Evolutionary conservation across 371 early-diverging fungal genomes (phyloP).

Genomic region (Mucor mucedo): DNA sequence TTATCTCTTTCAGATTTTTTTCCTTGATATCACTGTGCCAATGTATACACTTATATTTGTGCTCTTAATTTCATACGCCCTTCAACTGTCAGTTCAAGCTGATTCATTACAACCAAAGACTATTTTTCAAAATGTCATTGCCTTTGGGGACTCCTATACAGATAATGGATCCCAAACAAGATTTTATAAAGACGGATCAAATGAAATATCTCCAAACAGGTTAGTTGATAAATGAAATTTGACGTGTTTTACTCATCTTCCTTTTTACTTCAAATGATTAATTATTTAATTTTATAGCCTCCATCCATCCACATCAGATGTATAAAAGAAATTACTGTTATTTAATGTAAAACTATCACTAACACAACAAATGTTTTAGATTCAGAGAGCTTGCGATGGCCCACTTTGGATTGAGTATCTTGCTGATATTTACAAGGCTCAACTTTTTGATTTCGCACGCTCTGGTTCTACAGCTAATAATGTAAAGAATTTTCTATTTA

Average conservation of each 20-base stretch:
- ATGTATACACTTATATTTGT: no score
- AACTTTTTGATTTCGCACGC: conserved; percentile 23
- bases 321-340: neutral
- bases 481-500: conserved; percentile 5
- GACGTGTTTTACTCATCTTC: no score
- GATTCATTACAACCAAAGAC: neutral
- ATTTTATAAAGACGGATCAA: conserved; percentile 6
- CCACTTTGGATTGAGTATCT: conserved; percentile 26
- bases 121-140: conserved; percentile 8
- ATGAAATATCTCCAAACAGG: neutral
- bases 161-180: conserved; percentile 13
- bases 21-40: no score
- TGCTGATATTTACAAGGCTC: neutral
- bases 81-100: neutral
- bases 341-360: neutral
- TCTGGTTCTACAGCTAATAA: conserved; percentile 25
- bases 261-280: neutral
- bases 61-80: no score
- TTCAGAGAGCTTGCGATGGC: conserved; percentile 14
- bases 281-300: neutral
- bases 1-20: no score
- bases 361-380: neutral
- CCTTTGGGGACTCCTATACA: conserved; percentile 31
- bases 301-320: conserved; percentile 3
- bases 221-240: neutral